Percentiles rank a stretch among this genome's conserved stretches.
Evolutionary conservation across 2,329 filamentous ascomycete species (phyloP).

Genomic region (Mariannaea elegans): DNA sequence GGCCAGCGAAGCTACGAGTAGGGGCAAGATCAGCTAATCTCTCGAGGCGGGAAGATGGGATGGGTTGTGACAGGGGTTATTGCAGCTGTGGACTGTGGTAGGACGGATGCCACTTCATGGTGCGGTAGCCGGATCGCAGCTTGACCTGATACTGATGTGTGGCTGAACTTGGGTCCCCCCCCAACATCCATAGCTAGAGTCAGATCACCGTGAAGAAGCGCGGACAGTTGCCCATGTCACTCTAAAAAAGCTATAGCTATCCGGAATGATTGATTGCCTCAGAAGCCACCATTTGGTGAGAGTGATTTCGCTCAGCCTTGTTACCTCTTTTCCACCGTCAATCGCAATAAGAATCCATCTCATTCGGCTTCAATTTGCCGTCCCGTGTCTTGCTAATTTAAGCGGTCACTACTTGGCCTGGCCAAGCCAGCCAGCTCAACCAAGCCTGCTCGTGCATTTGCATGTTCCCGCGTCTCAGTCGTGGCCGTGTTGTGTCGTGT

Average conservation of each 20-base stretch:
- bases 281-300: not conserved
- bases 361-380: not conserved
- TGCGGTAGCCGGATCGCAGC: constrained; percentile 9
- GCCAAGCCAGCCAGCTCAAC: not conserved
- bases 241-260: too few relatives aligned
- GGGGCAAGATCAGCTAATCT: not conserved
- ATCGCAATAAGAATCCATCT: too few relatives aligned
- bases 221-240: too few relatives aligned
- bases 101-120: constrained; percentile 8
- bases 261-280: too few relatives aligned
- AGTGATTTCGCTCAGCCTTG: not conserved
- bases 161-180: not conserved
- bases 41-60: not conserved
- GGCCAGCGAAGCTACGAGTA: not conserved
- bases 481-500: not conserved
- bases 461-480: not conserved
- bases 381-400: not conserved
- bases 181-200: not conserved
- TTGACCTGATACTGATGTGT: constrained; percentile 19
- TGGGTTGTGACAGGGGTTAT: not conserved
- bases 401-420: not conserved
- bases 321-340: not conserved
- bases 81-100: not conserved
- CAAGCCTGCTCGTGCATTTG: not conserved
- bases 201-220: too few relatives aligned